These are phyloP conservation scores for Ophiostoma montium DNA, from an alignment of 2,329 filamentous ascomycete species.

Conservation along the genomic window DNA sequence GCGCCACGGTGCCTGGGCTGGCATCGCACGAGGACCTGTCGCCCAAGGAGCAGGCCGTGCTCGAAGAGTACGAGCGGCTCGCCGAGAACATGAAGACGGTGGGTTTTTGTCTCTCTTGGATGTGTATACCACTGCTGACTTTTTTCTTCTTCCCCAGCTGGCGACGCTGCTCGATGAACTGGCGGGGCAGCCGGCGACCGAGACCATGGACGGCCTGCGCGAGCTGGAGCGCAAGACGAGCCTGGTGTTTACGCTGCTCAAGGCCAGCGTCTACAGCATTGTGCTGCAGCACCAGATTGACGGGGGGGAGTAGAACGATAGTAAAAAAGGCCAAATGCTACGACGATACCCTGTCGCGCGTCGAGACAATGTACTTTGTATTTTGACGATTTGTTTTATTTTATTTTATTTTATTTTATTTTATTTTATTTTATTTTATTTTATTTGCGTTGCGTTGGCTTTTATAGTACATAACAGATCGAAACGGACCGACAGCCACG, in stretches of 20 bases:
- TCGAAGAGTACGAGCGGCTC: slow-evolving; percentile 83
- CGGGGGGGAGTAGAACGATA: slow-evolving; percentile 41
- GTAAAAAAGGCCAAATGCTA: slow-evolving; percentile 11
- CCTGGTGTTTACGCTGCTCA: slow-evolving; percentile 86
- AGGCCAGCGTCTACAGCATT: slow-evolving; percentile 97
- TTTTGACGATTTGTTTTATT: too few species aligned
- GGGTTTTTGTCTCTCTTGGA: slow-evolving; percentile 7
- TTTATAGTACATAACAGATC: background rate
- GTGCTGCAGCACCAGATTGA: slow-evolving; percentile 94
- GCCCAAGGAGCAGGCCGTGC: slow-evolving; percentile 80
- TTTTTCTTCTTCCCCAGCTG: slow-evolving; percentile 31
- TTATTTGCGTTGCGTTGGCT: background rate
- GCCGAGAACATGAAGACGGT: slow-evolving; percentile 88
- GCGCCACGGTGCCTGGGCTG: background rate
- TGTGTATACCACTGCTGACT: background rate
- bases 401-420: background rate
- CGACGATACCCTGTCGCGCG: slow-evolving; percentile 12
- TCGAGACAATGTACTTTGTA: background rate
- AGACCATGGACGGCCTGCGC: slow-evolving; percentile 73
- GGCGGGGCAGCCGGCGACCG: slow-evolving; percentile 57
- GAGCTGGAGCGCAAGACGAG: slow-evolving; percentile 89
- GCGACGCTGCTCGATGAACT: slow-evolving; percentile 47
- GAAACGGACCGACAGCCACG: background rate
- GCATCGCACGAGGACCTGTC: slow-evolving; percentile 38
- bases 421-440: background rate